Evolutionary conservation across 768 basidiomycete species (phyloP).

Genomic region (Boletus rufocinnamomeus): DNA sequence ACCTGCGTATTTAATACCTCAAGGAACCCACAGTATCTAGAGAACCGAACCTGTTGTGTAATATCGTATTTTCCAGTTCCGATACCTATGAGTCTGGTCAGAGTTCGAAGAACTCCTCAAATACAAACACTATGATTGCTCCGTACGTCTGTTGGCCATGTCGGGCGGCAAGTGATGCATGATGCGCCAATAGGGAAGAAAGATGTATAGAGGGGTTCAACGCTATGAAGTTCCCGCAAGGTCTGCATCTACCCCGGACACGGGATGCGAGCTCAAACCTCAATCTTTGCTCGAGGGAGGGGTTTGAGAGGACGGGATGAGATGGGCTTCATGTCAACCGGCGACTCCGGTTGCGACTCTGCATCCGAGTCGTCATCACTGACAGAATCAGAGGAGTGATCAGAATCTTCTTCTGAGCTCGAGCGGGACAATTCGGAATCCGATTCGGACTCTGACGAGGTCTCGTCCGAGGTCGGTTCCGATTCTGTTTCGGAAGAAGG

Average conservation of each 20-base stretch:
- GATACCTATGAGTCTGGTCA: not conserved
- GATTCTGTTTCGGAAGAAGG: slow-evolving; percentile 17
- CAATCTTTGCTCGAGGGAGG: slow-evolving; percentile 41
- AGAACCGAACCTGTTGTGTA: slow-evolving; percentile 7
- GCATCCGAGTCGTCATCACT: slow-evolving; percentile 15
- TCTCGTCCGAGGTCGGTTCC: slow-evolving; percentile 1
- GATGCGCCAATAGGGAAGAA: not conserved
- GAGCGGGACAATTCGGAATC: slow-evolving; percentile 16
- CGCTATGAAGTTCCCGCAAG: not conserved
- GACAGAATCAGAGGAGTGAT: slow-evolving; percentile 8
- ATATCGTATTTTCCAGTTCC: not conserved
- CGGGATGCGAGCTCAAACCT: slow-evolving; percentile 26
- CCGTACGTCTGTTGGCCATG: not conserved
- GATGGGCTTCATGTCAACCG: slow-evolving; percentile 41
- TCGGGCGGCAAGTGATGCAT: not conserved
- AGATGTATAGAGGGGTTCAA: not conserved
- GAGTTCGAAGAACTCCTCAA: not conserved
- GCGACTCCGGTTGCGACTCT: slow-evolving; percentile 18
- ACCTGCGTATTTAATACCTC: slow-evolving; percentile 12
- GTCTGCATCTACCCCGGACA: not conserved
- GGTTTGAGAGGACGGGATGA: slow-evolving; percentile 48
- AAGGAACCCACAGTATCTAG: slow-evolving; percentile 4
- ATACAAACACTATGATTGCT: not conserved
- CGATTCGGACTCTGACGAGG: slow-evolving; percentile 16
- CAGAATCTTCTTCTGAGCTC: slow-evolving; percentile 16